Evolutionary conservation across 2,329 filamentous ascomycete genomes (phyloP).

Genomic region (Diaporthe ampelina): DNA sequence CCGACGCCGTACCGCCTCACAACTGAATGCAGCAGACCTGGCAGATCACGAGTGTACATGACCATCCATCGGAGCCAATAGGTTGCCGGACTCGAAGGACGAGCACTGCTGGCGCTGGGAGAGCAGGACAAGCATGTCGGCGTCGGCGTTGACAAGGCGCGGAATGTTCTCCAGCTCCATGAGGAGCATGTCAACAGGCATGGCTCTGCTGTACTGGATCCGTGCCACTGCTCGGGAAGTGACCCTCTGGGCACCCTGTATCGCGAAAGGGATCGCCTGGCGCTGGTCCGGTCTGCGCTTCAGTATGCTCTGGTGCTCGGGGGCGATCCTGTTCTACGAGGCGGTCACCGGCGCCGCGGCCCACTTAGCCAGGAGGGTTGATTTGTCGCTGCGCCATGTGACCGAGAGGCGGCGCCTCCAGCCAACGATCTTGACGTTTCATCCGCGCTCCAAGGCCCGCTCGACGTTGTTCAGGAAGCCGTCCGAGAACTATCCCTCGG

Average conservation of each 20-base stretch:
- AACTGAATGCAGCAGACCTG: no score
- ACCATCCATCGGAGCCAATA: no score
- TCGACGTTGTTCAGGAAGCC: slow-evolving; percentile 87
- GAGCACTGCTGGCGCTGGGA: slow-evolving; percentile 49
- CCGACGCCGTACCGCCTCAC: slow-evolving; percentile 47
- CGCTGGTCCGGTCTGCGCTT: no score
- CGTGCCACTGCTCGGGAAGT: slow-evolving; percentile 70
- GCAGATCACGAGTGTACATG: no score
- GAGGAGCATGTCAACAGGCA: slow-evolving; percentile 68
- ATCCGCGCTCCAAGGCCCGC: slow-evolving; percentile 81
- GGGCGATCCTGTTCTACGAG: no score
- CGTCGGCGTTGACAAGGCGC: slow-evolving; percentile 52
- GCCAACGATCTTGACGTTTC: slow-evolving; percentile 86
- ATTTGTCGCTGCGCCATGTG: slow-evolving; percentile 74
- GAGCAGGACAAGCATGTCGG: slow-evolving; percentile 64
- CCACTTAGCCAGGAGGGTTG: slow-evolving; percentile 70
- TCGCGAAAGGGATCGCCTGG: no score
- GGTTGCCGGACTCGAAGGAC: no score
- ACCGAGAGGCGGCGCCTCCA: slow-evolving; percentile 78
- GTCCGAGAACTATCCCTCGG: slow-evolving; percentile 84
- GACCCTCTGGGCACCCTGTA: slow-evolving; percentile 49
- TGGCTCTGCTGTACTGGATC: slow-evolving; percentile 64
- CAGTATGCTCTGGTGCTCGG: no score
- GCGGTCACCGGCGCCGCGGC: slow-evolving; percentile 50
- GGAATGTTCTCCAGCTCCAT: slow-evolving; percentile 58